Evolutionary conservation across 2,329 filamentous ascomycete genomes (phyloP).

Genomic region (Colletotrichum costaricense): DNA sequence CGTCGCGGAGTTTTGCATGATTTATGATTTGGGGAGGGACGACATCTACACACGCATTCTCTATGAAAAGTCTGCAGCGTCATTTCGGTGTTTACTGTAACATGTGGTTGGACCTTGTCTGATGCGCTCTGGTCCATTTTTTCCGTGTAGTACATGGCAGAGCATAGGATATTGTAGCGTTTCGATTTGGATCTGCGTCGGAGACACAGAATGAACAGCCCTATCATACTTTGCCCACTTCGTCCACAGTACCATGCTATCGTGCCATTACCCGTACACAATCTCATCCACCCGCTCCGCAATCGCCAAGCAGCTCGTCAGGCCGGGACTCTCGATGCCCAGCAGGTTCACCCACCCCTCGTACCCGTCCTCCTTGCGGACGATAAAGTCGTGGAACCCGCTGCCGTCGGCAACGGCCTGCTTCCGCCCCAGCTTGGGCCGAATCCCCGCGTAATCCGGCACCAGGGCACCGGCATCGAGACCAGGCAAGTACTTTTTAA

Average conservation of each 20-base stretch:
- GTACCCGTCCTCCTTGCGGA: conserved; percentile 81
- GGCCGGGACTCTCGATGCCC: conserved; percentile 92
- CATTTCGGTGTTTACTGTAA: not conserved
- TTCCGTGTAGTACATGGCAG: not conserved
- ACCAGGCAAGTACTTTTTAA: conserved; percentile 81
- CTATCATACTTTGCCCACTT: not conserved
- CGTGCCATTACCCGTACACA: conserved; percentile 52
- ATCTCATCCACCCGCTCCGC: conserved; percentile 76
- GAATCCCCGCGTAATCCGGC: conserved; percentile 90
- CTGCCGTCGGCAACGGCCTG: conserved; percentile 71
- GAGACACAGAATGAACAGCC: conserved; percentile 21
- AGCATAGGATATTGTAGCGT: not conserved
- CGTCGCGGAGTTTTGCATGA: conserved; percentile 15
- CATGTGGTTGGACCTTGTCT: not conserved
- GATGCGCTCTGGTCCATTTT: not conserved
- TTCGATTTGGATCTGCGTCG: not conserved
- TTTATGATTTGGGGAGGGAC: not conserved
- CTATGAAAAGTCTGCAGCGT: conserved; percentile 14
- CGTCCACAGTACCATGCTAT: not conserved
- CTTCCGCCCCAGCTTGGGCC: conserved; percentile 79
- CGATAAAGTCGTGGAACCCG: conserved; percentile 86
- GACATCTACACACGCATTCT: not conserved
- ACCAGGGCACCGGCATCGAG: conserved; percentile 74
- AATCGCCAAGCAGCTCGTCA: conserved; percentile 90
- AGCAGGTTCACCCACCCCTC: conserved; percentile 89